Base-by-base conservation (phyloP, 2,329 filamentous ascomycete species). In the Drechmeria coniospora region DNA sequence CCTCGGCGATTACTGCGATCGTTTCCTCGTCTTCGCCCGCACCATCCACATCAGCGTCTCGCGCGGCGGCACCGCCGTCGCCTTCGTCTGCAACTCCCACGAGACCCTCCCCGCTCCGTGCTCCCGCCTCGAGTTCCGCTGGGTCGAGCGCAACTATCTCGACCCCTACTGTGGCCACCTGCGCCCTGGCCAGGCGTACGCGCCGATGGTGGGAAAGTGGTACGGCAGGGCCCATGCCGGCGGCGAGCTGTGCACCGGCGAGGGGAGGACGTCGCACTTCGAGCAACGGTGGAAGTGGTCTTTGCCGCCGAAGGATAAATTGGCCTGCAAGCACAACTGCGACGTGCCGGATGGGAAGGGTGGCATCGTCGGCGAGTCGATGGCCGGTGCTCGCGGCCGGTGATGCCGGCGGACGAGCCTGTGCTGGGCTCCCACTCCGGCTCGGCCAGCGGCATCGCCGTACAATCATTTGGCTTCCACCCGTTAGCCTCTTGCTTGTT, bases 1-100 rank as follows among this genome's bases (percentile, higher is more conserved):
- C 14, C 29, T 34, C 12, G 4, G 6, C 13, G 11, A 4, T 5
- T 34, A 29, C 29, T 34, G 32, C 29, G 12, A 14, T 19, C 4
- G 8, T 11, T 32, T 20, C 26, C 19, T 32, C 12, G 21, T 34
- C 8, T 11, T 11, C 5, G 2, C 7, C 1, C 4, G 10, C 13
- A 16, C 26, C 4, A n/a, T 15, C 10, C 23, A 29, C 26, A 12
- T 34, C 19, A 8, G 9, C 7, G 24, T 34, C 6, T 18, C 29
- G 22, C 11, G 19, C 13, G 26, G 20, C 23, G 32, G 32, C 23
- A 8, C 8, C 9, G 15, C 12, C 5, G 29, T 18, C 21, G 10
- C 21, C 12, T 34, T 15, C 17, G 29, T 17, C 13, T 34, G 32
- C 29, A 34, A 34, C 29, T 13, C 9, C n/a, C 4, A 8, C 13